Percentiles rank a stretch among this genome's conserved stretches.
Evolutionary conservation across 768 basidiomycete genomes (phyloP).

Genomic region (Lepiota brunneoincarnata): DNA sequence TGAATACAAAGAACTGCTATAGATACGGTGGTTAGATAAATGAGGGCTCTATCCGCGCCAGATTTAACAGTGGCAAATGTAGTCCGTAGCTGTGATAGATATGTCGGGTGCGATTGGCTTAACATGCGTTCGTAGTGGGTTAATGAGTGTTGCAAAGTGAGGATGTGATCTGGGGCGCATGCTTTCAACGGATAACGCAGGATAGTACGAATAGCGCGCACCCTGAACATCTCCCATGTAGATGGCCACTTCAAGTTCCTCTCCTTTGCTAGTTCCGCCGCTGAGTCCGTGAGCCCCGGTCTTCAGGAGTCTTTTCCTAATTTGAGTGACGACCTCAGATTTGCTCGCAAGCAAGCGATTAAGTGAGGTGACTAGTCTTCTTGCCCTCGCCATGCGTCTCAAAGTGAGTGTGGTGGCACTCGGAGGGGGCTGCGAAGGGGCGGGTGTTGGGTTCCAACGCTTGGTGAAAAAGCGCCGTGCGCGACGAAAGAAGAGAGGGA

Average conservation of each 20-base stretch:
- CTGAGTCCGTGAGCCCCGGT: slow-evolving; percentile 32
- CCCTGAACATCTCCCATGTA: slow-evolving; percentile 94
- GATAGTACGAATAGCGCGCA: slow-evolving; percentile 27
- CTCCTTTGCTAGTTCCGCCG: slow-evolving; percentile 37
- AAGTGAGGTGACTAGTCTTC: slow-evolving; percentile 77
- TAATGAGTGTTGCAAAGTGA: slow-evolving; percentile 82
- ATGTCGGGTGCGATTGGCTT: slow-evolving; percentile 83
- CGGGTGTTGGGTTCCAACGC: slow-evolving; percentile 20
- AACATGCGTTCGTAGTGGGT: slow-evolving; percentile 86
- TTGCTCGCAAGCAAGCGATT: slow-evolving; percentile 76
- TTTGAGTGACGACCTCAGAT: slow-evolving; percentile 75
- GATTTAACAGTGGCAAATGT: slow-evolving; percentile 57
- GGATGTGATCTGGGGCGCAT: slow-evolving; percentile 70
- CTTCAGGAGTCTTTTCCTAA: slow-evolving; percentile 67
- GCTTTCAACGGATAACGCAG: slow-evolving; percentile 9
- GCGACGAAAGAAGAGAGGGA: slow-evolving; percentile 33
- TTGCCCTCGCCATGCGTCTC: slow-evolving; percentile 74
- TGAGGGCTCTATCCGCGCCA: slow-evolving; percentile 61
- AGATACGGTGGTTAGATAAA: slow-evolving; percentile 65
- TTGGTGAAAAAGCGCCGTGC: slow-evolving; percentile 28
- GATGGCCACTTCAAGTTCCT: slow-evolving; percentile 71
- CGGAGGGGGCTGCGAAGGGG: slow-evolving; percentile 18
- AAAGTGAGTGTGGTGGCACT: slow-evolving; percentile 49
- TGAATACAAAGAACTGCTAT: slow-evolving; percentile 68
- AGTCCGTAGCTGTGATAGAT: slow-evolving; percentile 73